Conservation (phyloP, 371 early-diverging fungal species). For the Mortierella sp. region DNA sequence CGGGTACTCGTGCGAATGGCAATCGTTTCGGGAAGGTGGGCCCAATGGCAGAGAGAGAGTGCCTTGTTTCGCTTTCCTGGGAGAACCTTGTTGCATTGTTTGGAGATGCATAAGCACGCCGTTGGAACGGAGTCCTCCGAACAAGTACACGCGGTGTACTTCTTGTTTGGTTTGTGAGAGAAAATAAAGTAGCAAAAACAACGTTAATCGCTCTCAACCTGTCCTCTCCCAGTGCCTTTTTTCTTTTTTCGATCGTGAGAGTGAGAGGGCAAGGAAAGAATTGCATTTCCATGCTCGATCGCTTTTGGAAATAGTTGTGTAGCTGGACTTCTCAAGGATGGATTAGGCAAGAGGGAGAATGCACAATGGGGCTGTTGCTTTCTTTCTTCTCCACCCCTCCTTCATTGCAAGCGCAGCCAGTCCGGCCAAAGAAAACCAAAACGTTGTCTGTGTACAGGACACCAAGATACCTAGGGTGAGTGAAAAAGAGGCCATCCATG, state of each 20-base stretch:
- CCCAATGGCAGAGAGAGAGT: background rate
- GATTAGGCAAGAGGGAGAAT: background rate
- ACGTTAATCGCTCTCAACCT: too few species aligned
- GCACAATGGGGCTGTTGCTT: background rate
- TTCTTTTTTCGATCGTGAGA: background rate
- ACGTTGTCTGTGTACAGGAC: slow-evolving; percentile 22
- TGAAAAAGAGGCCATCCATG: background rate
- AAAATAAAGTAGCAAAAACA: too few species aligned
- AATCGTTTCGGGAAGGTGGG: background rate
- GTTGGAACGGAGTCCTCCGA: too few species aligned
- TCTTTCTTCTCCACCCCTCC: background rate
- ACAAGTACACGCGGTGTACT: too few species aligned
- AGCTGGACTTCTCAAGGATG: background rate
- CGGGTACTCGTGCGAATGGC: background rate
- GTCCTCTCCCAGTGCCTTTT: background rate
- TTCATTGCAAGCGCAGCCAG: slow-evolving; percentile 9
- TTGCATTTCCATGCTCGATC: background rate
- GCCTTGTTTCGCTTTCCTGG: background rate
- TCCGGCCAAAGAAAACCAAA: background rate
- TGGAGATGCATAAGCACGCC: background rate
- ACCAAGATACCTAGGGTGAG: background rate
- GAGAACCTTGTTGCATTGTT: background rate
- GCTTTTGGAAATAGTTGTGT: background rate
- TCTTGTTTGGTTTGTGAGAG: too few species aligned
- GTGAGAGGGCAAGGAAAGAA: background rate